Evolutionary conservation across 805 yeast genomes (phyloP).

Genomic region (Candida quercuum): DNA sequence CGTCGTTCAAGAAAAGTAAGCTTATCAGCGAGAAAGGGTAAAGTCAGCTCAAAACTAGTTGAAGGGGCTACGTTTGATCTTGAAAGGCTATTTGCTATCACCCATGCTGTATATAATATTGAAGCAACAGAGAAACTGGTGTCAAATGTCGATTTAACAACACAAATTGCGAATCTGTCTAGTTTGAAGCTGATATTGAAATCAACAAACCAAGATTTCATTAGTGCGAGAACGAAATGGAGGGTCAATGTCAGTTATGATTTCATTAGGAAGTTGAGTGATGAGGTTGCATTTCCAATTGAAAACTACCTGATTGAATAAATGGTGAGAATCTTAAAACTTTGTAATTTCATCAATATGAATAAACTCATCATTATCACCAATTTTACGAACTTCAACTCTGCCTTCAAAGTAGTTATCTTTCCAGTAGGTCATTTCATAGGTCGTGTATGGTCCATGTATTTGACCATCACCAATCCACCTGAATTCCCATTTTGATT

Average conservation of each 20-base stretch:
- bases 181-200: slow-evolving; percentile 27
- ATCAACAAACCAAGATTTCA: slow-evolving; percentile 40
- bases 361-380: slow-evolving; percentile 8
- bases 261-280: slow-evolving; percentile 52
- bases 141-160: slow-evolving; percentile 31
- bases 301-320: slow-evolving; percentile 49
- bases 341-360: slow-evolving; percentile 11
- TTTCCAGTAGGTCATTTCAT: slow-evolving; percentile 48
- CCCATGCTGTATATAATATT: slow-evolving; percentile 59
- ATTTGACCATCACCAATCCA: slow-evolving; percentile 40
- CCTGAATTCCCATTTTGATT: slow-evolving; percentile 41
- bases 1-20: slow-evolving; percentile 31
- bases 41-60: slow-evolving; percentile 52
- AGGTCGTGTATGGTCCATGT: slow-evolving; percentile 45
- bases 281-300: slow-evolving; percentile 61
- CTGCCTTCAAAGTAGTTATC: slow-evolving; percentile 39
- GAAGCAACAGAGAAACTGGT: slow-evolving; percentile 28
- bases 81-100: slow-evolving; percentile 76
- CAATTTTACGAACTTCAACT: slow-evolving; percentile 34
- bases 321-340: too few relatives aligned
- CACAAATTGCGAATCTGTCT: slow-evolving; percentile 29
- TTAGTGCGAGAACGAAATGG: slow-evolving; percentile 73
- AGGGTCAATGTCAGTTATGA: slow-evolving; percentile 71
- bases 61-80: slow-evolving; percentile 72
- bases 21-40: slow-evolving; percentile 34